Evolutionary conservation across 805 yeast genomes (phyloP), one percentile per base, ranked within the genome.

Genomic region (Sugiyamaella valdiviana): DNA sequence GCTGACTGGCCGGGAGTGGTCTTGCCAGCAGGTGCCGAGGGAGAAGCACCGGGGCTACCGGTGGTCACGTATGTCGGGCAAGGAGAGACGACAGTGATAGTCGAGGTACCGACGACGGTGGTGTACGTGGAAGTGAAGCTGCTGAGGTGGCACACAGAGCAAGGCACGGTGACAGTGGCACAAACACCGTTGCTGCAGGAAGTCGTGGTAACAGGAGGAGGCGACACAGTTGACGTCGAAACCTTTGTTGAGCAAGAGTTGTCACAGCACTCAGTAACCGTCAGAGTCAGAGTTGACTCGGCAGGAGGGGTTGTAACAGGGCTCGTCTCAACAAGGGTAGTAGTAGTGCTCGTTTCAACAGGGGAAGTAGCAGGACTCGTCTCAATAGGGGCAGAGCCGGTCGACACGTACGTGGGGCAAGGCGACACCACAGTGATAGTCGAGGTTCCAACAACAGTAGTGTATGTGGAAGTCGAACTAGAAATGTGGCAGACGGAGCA

Each of bases 391-490:
- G 35, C 38, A 12, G 20, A n/a, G 36, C 36, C 44, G 15, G 39
- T 24, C 5, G 35, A 6, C 26, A 50, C 45, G 23, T 38, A 46
- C 17, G 51, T 49, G 12, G 48, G 54, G 38, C 55, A 52, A 14
- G 55, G 55, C 24, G 55, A 52, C 39, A 32, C 29, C 39, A 54
- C 50, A 20, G 57, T 54, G 46, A 51, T 47, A 38, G 52, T 49
- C 20, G 42, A 29, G 36, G 43, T 38, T 2, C 45, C 48, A 21
- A n/a, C 20, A 36, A 44, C 35, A 20, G 53, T 44, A 23, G 53
- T 50, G 37, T 43, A 49, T 12, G 57, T 54, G 2, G 55, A 39
- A 3, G 36, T 19, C 6, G 21, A 41, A 19, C 46, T 40, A 16
- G 46, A 24, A 36, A 50, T 19, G 14, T 10, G 23, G 35, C 57